Evolutionary conservation across 2,329 filamentous ascomycete species (phyloP).

Genomic region (Elsinoe necatrix): DNA sequence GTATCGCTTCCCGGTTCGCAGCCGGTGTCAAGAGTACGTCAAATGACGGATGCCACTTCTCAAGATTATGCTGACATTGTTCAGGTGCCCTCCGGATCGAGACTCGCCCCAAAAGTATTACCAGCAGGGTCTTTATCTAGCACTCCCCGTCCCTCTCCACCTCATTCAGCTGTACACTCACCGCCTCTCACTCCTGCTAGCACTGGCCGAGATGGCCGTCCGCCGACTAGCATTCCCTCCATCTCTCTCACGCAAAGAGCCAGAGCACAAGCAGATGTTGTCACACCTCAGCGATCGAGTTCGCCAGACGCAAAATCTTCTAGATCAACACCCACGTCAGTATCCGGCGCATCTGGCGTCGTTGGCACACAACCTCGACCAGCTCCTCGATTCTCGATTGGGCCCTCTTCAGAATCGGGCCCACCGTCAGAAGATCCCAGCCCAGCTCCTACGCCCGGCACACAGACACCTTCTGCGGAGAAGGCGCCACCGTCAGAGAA

Average conservation of each 20-base stretch:
- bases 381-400: constrained; percentile 48
- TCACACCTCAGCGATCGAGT: constrained; percentile 53
- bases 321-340: constrained; percentile 34
- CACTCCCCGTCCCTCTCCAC: constrained; percentile 59
- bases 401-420: constrained; percentile 47
- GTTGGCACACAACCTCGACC: constrained; percentile 41
- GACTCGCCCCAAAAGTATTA: constrained; percentile 29
- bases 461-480: constrained; percentile 33
- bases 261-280: constrained; percentile 41
- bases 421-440: constrained; percentile 50
- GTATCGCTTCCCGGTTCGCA: constrained; percentile 83
- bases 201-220: constrained; percentile 50
- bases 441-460: constrained; percentile 51
- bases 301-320: constrained; percentile 34
- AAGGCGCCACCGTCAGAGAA: neutral
- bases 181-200: constrained; percentile 83
- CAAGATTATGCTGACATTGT: constrained; percentile 22
- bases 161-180: constrained; percentile 66
- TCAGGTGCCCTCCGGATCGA: constrained; percentile 42
- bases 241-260: constrained; percentile 21
- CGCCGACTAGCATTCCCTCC: constrained; percentile 21
- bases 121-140: constrained; percentile 38
- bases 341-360: constrained; percentile 36
- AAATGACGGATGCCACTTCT: constrained; percentile 10
- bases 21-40: constrained; percentile 69